These are phyloP conservation scores for Spirogloea muscicola DNA, from an alignment of 139 green algal genomes.

Conservation along the genomic window DNA sequence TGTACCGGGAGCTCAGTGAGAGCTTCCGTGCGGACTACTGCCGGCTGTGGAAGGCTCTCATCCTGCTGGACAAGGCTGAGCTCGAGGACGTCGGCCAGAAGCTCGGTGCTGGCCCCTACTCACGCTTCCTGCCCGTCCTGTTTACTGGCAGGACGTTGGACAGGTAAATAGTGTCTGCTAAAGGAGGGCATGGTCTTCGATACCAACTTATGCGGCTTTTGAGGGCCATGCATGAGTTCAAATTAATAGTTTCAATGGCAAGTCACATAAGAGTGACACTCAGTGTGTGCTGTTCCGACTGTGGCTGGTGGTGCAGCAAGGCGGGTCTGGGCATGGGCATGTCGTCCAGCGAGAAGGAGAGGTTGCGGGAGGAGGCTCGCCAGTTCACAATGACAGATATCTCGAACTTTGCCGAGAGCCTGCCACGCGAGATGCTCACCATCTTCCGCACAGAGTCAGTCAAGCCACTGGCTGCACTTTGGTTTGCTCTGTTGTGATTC, in stretches of 20 bases:
- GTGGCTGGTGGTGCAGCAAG: too few relatives aligned
- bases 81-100: constrained; percentile 7
- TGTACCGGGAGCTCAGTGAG: constrained; percentile 37
- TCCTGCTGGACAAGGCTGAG: constrained; percentile 1
- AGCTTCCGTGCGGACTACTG: constrained; percentile 29
- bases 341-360: background rate
- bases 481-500: too few relatives aligned
- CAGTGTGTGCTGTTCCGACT: too few relatives aligned
- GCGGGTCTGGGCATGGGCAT: constrained; percentile 23
- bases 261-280: too few relatives aligned
- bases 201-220: too few relatives aligned
- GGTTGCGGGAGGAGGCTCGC: constrained; percentile 10
- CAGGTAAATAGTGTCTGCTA: constrained; percentile 23
- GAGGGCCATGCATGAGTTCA: too few relatives aligned
- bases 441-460: constrained; percentile 37
- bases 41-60: constrained; percentile 30
- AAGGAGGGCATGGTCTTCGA: too few relatives aligned
- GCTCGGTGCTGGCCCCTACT: constrained; percentile 34
- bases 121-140: constrained; percentile 16
- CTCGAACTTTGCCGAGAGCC: constrained; percentile 5
- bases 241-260: too few relatives aligned
- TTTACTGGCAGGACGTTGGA: constrained; percentile 30
- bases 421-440: constrained; percentile 29
- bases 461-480: too few relatives aligned
- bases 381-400: constrained; percentile 27